These are phyloP conservation scores for Esteya vermicola DNA, from an alignment of 2,329 filamentous ascomycete species.

Conservation along the genomic window DNA sequence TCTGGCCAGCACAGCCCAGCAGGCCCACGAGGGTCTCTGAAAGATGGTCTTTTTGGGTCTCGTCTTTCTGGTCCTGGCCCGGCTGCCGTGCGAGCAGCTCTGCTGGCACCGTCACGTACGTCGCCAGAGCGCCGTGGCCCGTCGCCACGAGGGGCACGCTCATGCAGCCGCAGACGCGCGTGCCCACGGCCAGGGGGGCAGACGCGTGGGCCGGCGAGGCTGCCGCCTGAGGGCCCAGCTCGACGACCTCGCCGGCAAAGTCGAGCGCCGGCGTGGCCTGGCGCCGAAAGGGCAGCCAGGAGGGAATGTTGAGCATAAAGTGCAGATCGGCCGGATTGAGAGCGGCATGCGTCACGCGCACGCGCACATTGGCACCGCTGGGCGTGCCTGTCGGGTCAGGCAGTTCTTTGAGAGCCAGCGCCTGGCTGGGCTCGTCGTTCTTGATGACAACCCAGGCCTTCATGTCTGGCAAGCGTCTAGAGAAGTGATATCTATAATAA, in stretches of 20 bases:
- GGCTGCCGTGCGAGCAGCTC: conserved; percentile 16
- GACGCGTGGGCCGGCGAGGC: background rate
- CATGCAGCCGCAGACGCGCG: conserved; percentile 18
- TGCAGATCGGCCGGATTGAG: conserved; percentile 23
- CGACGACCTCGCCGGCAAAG: conserved; percentile 19
- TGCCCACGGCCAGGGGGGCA: conserved; percentile 12
- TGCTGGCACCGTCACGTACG: conserved; percentile 20
- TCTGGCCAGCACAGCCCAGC: conserved; percentile 21
- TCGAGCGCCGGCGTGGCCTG: conserved; percentile 18
- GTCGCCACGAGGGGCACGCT: conserved; percentile 13
- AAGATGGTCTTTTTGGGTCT: conserved; percentile 8
- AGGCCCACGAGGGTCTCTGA: conserved; percentile 16
- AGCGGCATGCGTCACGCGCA: conserved; percentile 19
- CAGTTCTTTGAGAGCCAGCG: conserved; percentile 12
- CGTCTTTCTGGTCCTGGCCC: no score
- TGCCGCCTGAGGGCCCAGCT: conserved; percentile 11
- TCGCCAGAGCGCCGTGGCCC: conserved; percentile 19
- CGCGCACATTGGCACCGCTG: conserved; percentile 10
- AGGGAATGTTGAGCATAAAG: conserved; percentile 16
- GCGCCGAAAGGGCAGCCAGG: conserved; percentile 18
- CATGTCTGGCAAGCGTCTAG: conserved; percentile 8
- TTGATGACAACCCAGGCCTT: conserved; percentile 16
- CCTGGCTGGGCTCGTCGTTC: conserved; percentile 13
- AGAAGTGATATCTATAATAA: no score
- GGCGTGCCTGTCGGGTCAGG: conserved; percentile 1